Base-by-base conservation (phyloP, 805 yeast species). In the Candida methanosorbosa region DNA sequence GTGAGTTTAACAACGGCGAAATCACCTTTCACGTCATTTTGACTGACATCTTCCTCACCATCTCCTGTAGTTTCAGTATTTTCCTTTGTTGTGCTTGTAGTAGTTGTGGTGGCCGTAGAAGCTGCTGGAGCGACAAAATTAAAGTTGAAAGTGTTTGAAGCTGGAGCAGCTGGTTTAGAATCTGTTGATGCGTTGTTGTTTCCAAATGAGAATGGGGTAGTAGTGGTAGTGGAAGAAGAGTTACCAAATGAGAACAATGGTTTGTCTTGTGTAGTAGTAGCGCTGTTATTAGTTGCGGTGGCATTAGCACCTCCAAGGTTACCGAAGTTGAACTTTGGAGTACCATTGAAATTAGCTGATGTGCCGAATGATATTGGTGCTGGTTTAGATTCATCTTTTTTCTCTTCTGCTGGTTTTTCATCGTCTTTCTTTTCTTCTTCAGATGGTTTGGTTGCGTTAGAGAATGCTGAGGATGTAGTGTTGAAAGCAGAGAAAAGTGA, bases 1-100 rank as follows among this genome's bases (percentile, higher is more conserved):
- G 63, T 59, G 38, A 73, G 64, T 37, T 57, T 57, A 30, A 57
- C 68, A 13, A 66, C 56, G 6, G 70, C 58, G 43, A 68, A 75
- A 43, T 74, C 65, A 2, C 67, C 74, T 28, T 65, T 67, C 4
- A 66, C 68, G 4, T 59, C 71, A 18, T 47, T 56, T 4, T 44
- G 60, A 14, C 38, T 41, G 18, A 30, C 40, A 15, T 38, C 43
- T 11, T 29, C 23, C 9, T 22, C 38, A 9, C 29, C 42, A 18
- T 36, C 22, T 21, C 26, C 42, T 4, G 44, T 33, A 35, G 44
- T 37, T 26, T 38, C 33, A n/a, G 34, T 15, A 2, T 30, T 36
- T n/a, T n/a, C n/a, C n/a, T n/a, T n/a, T n/a, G n/a, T n/a, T n/a
- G n/a, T n/a, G n/a, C n/a, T n/a, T n/a, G n/a, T n/a, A 6, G 32